phyloP scores from a whole-genome alignment of 208 protist species.

The Leishmania tropica region DNA sequence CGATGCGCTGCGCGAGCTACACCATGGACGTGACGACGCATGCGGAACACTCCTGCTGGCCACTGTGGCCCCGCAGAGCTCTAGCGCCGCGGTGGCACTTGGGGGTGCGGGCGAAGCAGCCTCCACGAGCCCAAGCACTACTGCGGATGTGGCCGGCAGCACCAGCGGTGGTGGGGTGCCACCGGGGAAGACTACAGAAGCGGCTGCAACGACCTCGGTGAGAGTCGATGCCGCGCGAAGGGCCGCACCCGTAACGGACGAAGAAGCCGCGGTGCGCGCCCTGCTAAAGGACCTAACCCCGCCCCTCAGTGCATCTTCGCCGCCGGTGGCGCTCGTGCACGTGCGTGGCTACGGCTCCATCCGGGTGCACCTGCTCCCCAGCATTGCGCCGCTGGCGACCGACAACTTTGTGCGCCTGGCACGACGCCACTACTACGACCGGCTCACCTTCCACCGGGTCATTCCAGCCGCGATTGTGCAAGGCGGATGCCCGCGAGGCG shows the following conservation, averaged over 20 bases:
- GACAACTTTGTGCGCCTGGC: constrained; percentile 96
- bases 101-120: neutral
- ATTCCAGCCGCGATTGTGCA: constrained; percentile 96
- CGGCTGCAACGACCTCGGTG: neutral
- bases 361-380: constrained; percentile 90
- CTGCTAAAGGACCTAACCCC: constrained; percentile 35
- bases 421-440: constrained; percentile 92
- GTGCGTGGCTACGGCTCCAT: constrained; percentile 60
- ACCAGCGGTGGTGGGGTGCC: neutral
- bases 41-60: constrained; percentile 32
- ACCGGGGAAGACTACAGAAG: neutral
- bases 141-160: constrained; percentile 1
- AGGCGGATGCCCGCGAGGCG: constrained; percentile 91
- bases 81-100: constrained; percentile 3
- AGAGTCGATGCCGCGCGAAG: neutral
- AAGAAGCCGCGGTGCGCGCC: constrained; percentile 35
- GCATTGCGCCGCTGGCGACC: constrained; percentile 92
- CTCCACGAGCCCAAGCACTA: neutral
- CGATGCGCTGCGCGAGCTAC: constrained; percentile 14
- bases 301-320: neutral
- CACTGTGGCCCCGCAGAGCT: constrained; percentile 7
- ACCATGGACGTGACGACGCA: constrained; percentile 28
- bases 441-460: constrained; percentile 95
- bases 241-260: constrained; percentile 1
- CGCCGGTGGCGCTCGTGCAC: constrained; percentile 35